Percentiles rank a stretch among this genome's conserved stretches.
These are phyloP conservation scores for Fistulifera pelliculosa DNA, from an alignment of 108 stramenopile genomes.

Conservation along the genomic window DNA sequence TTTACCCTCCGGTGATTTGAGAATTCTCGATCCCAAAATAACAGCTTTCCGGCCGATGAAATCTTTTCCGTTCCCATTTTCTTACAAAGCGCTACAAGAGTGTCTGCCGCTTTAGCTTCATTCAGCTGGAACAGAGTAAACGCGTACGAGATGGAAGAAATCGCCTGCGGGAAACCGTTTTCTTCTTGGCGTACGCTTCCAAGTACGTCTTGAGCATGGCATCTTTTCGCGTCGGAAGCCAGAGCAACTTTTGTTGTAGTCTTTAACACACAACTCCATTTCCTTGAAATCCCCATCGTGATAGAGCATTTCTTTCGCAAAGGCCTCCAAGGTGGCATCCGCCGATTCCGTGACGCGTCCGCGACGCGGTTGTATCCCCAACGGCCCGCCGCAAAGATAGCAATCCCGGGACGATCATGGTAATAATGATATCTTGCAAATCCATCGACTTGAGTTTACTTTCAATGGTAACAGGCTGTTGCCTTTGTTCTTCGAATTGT, in stretches of 20 bases:
- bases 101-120: slow-evolving; percentile 60
- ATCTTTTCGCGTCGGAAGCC: slow-evolving; percentile 32
- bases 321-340: slow-evolving; percentile 33
- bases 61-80: slow-evolving; percentile 44
- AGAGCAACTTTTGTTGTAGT: slow-evolving; percentile 57
- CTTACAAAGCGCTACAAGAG: slow-evolving; percentile 42
- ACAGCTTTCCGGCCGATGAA: slow-evolving; percentile 56
- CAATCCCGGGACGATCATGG: slow-evolving; percentile 34
- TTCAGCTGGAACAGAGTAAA: slow-evolving; percentile 59
- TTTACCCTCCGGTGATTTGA: slow-evolving; percentile 52
- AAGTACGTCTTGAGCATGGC: slow-evolving; percentile 53
- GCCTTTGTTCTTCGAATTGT: neutral
- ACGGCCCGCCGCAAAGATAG: slow-evolving; percentile 19
- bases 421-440: slow-evolving; percentile 27
- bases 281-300: slow-evolving; percentile 74
- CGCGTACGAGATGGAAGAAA: slow-evolving; percentile 68
- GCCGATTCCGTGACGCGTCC: slow-evolving; percentile 28
- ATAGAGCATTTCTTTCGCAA: slow-evolving; percentile 73
- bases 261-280: slow-evolving; percentile 56
- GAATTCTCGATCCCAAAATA: slow-evolving; percentile 75
- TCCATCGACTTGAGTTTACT: slow-evolving; percentile 25
- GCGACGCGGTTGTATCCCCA: slow-evolving; percentile 30
- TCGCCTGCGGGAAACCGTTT: slow-evolving; percentile 59
- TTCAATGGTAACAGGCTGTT: neutral
- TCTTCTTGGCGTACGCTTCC: slow-evolving; percentile 64